Conservation (phyloP, 2,329 filamentous ascomycete species). For the Myotisia sp. region DNA sequence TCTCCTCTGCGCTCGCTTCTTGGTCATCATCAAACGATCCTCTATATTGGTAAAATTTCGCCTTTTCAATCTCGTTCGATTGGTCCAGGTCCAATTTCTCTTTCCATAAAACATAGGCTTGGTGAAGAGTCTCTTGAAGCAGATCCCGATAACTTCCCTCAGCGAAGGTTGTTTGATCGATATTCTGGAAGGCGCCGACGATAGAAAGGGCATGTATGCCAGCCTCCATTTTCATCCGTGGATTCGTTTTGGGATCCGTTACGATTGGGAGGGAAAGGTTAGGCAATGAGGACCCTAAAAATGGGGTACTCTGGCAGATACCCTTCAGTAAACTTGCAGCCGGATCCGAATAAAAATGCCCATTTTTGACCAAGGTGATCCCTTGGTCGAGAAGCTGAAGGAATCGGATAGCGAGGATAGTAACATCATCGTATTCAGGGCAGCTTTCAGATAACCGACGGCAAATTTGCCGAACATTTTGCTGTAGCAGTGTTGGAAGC, state of each 20-base stretch:
- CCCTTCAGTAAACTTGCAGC: slow-evolving; percentile 15
- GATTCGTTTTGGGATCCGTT: neutral
- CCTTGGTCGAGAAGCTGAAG: slow-evolving; percentile 67
- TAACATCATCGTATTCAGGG: slow-evolving; percentile 72
- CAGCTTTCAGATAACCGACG: slow-evolving; percentile 56
- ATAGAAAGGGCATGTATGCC: slow-evolving; percentile 26
- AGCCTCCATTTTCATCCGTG: slow-evolving; percentile 16
- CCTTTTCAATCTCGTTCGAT: slow-evolving; percentile 56
- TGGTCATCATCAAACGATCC: slow-evolving; percentile 66
- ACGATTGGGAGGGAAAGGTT: neutral
- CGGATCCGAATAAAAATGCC: slow-evolving; percentile 11
- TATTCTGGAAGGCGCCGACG: slow-evolving; percentile 22
- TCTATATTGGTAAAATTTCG: slow-evolving; percentile 69
- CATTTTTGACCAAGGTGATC: slow-evolving; percentile 44
- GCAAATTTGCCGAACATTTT: slow-evolving; percentile 54
- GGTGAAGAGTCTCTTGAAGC: slow-evolving; percentile 53
- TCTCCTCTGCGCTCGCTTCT: slow-evolving; percentile 57
- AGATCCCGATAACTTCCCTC: slow-evolving; percentile 34
- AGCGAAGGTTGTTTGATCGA: slow-evolving; percentile 25
- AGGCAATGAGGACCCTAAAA: slow-evolving; percentile 21
- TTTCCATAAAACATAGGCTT: slow-evolving; percentile 69
- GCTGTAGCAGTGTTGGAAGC: slow-evolving; percentile 32
- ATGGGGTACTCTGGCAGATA: slow-evolving; percentile 26
- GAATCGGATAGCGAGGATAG: slow-evolving; percentile 61
- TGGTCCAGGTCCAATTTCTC: slow-evolving; percentile 62